These are phyloP conservation scores for Quercus tomentella DNA, from an alignment of 331 rosid genomes.

Conservation along the genomic window DNA sequence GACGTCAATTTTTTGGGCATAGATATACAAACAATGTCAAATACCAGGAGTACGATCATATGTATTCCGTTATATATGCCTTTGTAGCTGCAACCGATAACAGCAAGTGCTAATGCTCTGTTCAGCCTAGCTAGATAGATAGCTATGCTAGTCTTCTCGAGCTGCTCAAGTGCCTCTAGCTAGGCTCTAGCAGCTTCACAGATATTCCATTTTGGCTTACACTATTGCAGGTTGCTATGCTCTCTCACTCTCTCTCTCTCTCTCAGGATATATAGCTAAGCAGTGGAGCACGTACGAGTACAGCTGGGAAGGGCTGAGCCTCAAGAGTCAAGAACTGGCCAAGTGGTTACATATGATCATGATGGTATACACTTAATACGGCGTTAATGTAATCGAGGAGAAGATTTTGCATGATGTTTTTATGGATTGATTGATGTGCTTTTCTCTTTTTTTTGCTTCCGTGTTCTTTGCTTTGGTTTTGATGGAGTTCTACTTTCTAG, in stretches of 20 bases:
- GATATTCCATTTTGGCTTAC: too few species aligned
- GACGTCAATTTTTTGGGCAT: constrained; percentile 17
- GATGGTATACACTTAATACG: too few species aligned
- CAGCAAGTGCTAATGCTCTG: not conserved
- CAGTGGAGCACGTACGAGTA: too few species aligned
- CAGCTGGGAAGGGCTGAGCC: too few species aligned
- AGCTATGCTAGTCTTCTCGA: too few species aligned
- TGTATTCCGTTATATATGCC: constrained; percentile 22
- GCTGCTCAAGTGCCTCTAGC: not conserved
- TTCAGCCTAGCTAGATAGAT: not conserved
- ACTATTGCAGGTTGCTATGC: too few species aligned
- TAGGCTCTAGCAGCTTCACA: not conserved
- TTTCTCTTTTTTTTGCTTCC: not conserved
- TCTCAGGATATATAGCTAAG: too few species aligned
- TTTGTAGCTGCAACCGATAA: not conserved
- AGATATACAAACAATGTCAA: constrained; percentile 9
- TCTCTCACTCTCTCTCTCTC: too few species aligned
- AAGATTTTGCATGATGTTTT: constrained; percentile 7
- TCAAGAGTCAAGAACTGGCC: too few species aligned
- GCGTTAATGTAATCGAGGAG: not conserved
- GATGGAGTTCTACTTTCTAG: too few species aligned
- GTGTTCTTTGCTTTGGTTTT: too few species aligned
- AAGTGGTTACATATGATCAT: too few species aligned
- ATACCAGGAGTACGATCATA: constrained; percentile 18
- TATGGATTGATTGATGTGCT: constrained; percentile 27